These are phyloP conservation scores for Parastagonospora avenae DNA, from an alignment of 2,329 filamentous ascomycete species.

Conservation along the genomic window DNA sequence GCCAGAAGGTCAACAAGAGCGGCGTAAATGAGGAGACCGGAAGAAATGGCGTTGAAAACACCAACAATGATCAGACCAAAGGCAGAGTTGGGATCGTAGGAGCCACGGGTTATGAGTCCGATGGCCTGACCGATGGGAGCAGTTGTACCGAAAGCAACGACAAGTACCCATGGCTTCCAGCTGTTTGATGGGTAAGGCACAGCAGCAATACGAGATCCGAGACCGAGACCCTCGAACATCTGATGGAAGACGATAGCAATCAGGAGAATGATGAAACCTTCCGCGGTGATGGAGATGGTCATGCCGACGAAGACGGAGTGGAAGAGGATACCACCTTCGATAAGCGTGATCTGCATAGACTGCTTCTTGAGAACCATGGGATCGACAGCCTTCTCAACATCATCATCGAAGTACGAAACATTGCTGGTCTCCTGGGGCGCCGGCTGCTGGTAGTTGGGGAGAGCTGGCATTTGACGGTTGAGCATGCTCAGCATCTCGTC, in stretches of 20 bases:
- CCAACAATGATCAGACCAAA: constrained; percentile 69
- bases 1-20: constrained; percentile 67
- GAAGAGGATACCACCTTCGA: constrained; percentile 67
- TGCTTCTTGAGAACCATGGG: constrained; percentile 47
- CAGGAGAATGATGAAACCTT: constrained; percentile 63
- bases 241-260: constrained; percentile 68
- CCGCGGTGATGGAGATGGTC: constrained; percentile 63
- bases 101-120: constrained; percentile 61
- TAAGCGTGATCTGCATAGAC: constrained; percentile 49
- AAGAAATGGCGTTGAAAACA: constrained; percentile 70
- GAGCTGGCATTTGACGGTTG: constrained; percentile 42
- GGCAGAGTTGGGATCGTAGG: constrained; percentile 67
- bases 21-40: constrained; percentile 65
- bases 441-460: constrained; percentile 40
- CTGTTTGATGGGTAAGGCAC: constrained; percentile 64
- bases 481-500: constrained; percentile 64
- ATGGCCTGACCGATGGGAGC: constrained; percentile 70
- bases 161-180: constrained; percentile 64
- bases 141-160: constrained; percentile 67
- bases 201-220: constrained; percentile 64
- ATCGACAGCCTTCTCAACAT: constrained; percentile 45
- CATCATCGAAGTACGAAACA: constrained; percentile 43
- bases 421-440: constrained; percentile 25
- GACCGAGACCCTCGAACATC: constrained; percentile 67
- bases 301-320: constrained; percentile 69